phyloP scores from a whole-genome alignment of 768 basidiomycete species.

The Leccinum aurantiacum region DNA sequence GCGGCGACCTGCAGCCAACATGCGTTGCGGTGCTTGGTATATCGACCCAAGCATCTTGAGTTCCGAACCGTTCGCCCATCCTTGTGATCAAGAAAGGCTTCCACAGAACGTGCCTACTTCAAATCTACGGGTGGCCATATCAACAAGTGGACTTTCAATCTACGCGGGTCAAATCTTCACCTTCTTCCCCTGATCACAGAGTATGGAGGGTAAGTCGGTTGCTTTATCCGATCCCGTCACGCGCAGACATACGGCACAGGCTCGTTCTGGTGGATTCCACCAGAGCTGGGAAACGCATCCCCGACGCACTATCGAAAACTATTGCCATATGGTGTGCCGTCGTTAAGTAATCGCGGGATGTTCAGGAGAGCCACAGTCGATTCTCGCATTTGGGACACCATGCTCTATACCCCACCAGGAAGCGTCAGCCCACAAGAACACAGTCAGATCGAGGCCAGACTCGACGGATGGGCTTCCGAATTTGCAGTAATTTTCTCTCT shows the following conservation, averaged over 20 bases:
- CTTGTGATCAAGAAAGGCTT: constrained; percentile 8
- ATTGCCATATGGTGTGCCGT: constrained; percentile 95
- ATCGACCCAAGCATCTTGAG: constrained; percentile 65
- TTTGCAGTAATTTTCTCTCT: constrained; percentile 50
- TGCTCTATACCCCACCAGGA: constrained; percentile 69
- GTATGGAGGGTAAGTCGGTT: constrained; percentile 54
- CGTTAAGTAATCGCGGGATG: constrained; percentile 61
- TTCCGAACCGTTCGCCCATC: neutral
- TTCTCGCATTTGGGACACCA: constrained; percentile 48
- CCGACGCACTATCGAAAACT: constrained; percentile 89
- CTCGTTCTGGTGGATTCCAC: constrained; percentile 91
- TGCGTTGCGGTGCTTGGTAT: constrained; percentile 95
- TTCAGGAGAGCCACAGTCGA: constrained; percentile 13
- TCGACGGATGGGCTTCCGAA: constrained; percentile 68
- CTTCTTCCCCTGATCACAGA: constrained; percentile 58
- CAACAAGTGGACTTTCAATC: constrained; percentile 81
- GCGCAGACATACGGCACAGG: constrained; percentile 37
- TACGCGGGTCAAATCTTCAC: constrained; percentile 82
- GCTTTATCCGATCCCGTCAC: neutral
- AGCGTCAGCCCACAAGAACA: constrained; percentile 76
- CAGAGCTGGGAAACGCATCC: constrained; percentile 87
- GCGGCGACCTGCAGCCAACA: constrained; percentile 59
- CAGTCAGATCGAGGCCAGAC: constrained; percentile 62
- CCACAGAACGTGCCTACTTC: constrained; percentile 62
- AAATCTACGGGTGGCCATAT: constrained; percentile 91